A percentile compares a stretch with the other conserved stretches of the same genome.
Conservation (phyloP, 495 filamentous ascomycete genomes). For the Talaromyces trachyspermus region DNA sequence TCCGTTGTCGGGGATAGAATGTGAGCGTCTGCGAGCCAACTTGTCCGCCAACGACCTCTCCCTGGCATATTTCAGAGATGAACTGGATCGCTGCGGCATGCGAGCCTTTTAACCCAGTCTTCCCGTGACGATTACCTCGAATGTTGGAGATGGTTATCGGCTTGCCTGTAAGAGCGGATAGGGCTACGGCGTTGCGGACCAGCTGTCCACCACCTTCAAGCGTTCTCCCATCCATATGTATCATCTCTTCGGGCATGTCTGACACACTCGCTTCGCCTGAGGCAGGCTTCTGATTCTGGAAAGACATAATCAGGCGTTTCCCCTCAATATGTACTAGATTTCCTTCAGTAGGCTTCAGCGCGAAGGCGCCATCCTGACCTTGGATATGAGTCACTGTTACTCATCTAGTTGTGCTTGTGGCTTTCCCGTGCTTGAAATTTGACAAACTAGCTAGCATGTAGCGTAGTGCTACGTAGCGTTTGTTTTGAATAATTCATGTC, state of each 20-base stretch:
- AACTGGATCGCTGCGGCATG: slow-evolving; percentile 63
- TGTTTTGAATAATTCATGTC: too few species aligned
- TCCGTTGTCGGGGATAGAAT: slow-evolving; percentile 34
- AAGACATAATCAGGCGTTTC: too few species aligned
- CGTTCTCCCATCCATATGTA: slow-evolving; percentile 57
- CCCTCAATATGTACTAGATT: too few species aligned
- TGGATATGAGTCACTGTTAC: too few species aligned
- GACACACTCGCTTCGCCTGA: not conserved
- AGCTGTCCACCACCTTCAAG: slow-evolving; percentile 86
- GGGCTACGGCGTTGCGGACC: slow-evolving; percentile 59
- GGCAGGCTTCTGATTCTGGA: not conserved
- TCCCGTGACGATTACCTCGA: slow-evolving; percentile 55
- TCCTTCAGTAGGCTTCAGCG: too few species aligned
- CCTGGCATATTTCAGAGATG: slow-evolving; percentile 56
- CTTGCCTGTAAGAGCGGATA: slow-evolving; percentile 58
- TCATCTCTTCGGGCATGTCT: not conserved
- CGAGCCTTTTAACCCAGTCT: slow-evolving; percentile 64
- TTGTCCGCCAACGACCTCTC: slow-evolving; percentile 45
- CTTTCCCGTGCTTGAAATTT: too few species aligned
- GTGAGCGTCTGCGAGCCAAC: slow-evolving; percentile 48
- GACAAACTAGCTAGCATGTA: too few species aligned
- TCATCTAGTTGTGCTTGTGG: too few species aligned
- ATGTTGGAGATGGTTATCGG: slow-evolving; percentile 63
- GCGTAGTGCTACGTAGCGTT: too few species aligned
- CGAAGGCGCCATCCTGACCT: too few species aligned